These are phyloP conservation scores for Ogataea parapolymorpha DNA, from an alignment of 805 yeast species.

Conservation along the genomic window DNA sequence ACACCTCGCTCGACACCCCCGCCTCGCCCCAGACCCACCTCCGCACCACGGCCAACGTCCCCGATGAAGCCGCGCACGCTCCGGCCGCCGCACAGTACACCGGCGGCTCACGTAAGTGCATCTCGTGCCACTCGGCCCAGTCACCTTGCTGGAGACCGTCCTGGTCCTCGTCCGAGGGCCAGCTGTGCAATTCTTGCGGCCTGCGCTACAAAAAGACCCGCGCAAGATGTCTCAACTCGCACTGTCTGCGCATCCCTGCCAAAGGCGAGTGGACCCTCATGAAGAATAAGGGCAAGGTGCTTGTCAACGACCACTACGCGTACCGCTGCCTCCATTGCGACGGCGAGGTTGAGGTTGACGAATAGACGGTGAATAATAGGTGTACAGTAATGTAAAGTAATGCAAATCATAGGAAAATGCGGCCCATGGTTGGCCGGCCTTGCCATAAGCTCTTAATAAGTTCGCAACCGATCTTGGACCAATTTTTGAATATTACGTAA, in stretches of 20 bases:
- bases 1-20: conserved; percentile 12
- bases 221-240: conserved; percentile 75
- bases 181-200: conserved; percentile 95
- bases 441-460: neutral
- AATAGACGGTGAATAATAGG: conserved; percentile 7
- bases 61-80: conserved; percentile 3
- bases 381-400: neutral
- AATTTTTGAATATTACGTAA: neutral
- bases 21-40: conserved; percentile 13
- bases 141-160: conserved; percentile 99
- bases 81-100: conserved; percentile 5
- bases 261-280: conserved; percentile 92
- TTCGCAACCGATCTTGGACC: neutral
- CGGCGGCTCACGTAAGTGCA: conserved; percentile 54
- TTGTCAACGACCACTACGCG: conserved; percentile 24
- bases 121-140: conserved; percentile 85
- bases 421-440: no score
- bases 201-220: conserved; percentile 90
- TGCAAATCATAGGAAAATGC: neutral
- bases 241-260: conserved; percentile 88
- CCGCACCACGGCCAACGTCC: conserved; percentile 12
- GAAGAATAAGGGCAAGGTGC: conserved; percentile 62
- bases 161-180: conserved; percentile 91
- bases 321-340: conserved; percentile 60
- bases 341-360: conserved; percentile 48